Conservation (phyloP, 345 rosid genomes). For the Odontarrhena argentea region DNA sequence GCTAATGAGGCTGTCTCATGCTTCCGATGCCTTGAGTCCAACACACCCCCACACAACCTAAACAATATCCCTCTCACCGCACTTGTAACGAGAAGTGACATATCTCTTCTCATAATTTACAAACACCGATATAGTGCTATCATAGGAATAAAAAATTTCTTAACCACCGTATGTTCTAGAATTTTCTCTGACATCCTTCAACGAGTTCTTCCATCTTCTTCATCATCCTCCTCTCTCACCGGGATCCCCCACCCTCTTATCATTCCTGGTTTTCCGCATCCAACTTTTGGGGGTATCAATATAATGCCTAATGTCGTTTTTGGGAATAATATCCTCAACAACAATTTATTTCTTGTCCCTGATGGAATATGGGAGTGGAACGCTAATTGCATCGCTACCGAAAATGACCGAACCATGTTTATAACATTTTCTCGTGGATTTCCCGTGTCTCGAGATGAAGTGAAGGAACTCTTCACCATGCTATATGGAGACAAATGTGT, state of each 20-base stretch:
- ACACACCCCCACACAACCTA: background rate
- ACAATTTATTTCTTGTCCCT: background rate
- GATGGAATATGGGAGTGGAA: conserved; percentile 44
- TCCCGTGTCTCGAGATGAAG: conserved; percentile 43
- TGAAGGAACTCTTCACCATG: conserved; percentile 34
- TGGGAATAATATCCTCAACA: background rate
- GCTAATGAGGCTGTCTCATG: conserved; percentile 41
- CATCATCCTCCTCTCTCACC: background rate
- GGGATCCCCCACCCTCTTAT: conserved; percentile 3
- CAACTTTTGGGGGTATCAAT: conserved; percentile 38
- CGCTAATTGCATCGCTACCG: conserved; percentile 22
- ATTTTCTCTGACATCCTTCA: conserved; percentile 44
- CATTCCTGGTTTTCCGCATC: conserved; percentile 48
- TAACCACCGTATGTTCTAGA: conserved; percentile 39
- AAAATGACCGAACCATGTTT: conserved; percentile 45
- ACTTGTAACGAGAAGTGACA: background rate
- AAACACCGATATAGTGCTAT: conserved; percentile 36
- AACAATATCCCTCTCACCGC: conserved; percentile 36
- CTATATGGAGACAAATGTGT: conserved; percentile 32
- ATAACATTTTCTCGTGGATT: conserved; percentile 51
- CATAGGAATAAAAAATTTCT: conserved; percentile 39
- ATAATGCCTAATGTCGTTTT: conserved; percentile 2
- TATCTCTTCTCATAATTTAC: conserved; percentile 28
- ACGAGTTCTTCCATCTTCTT: background rate
- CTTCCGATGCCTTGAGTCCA: conserved; percentile 29